Base-by-base conservation (phyloP, 345 rosid genomes). In the Aquilaria malaccensis region DNA sequence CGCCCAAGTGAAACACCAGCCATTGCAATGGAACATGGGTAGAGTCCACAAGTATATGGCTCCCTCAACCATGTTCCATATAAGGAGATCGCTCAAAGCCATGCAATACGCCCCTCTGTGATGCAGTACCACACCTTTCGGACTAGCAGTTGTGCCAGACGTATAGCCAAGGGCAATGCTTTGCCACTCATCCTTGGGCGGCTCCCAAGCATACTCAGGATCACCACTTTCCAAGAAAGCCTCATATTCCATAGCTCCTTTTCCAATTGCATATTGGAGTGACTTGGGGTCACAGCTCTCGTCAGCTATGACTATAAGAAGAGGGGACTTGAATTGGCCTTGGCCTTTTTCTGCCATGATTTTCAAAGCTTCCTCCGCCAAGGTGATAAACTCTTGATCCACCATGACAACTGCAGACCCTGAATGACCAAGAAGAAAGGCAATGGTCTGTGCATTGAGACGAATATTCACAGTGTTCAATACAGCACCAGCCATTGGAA, bases 171-270 rank as follows among this genome's bases (percentile, higher is more conserved):
- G 72, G 63, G 96, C 80, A 33, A 94, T 94, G 63, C 99, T 94
- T 76, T 88, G 97, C 97, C 97, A 94, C 70, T 88, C 99, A 59
- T 94, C 97, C 64, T 63, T 82, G 0, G 97, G 96, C 63, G 96
- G 91, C 72, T 77, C 63, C 99, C 99, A 94, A 13, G 67, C 68
- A 72, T 70, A 86, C 30, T 80, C 86, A 0, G 96, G 83, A 57
- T 91, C 93, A 62, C 97, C 95, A 4, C 67, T 70, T 70, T 76
- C 88, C 67, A 91, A 82, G 76, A 94, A 88, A 7, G 72, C 69
- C 69, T 94, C 93, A 31, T 94, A 91, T n/a, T 91, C 95, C 3
- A 86, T 68, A 13, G 85, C 96, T n/a, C 96, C 99, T 70, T 70
- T 79, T 32, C 71, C 84, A 37, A 82, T 47, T 66, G 97, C 99